Conservation (phyloP, 2,329 filamentous ascomycete genomes). For the Ciborinia camelliae region DNA sequence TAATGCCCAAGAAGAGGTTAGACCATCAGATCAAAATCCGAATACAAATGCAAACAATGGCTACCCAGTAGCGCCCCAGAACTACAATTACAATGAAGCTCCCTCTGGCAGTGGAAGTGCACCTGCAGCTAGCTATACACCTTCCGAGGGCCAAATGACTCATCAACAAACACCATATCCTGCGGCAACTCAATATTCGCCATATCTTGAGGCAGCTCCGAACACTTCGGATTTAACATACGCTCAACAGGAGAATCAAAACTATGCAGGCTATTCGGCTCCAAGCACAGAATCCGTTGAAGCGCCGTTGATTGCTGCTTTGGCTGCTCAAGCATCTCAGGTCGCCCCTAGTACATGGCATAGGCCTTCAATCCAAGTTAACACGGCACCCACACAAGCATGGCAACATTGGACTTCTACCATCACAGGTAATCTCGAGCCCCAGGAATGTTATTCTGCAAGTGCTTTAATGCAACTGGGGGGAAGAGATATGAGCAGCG, state of each 20-base stretch:
- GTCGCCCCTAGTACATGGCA: slow-evolving; percentile 37
- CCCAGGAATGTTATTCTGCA: slow-evolving; percentile 36
- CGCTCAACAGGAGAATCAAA: slow-evolving; percentile 27
- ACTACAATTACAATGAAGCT: slow-evolving; percentile 22
- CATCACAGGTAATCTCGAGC: slow-evolving; percentile 34
- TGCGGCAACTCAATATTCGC: slow-evolving; percentile 34
- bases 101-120: slow-evolving; percentile 19
- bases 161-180: slow-evolving; percentile 36
- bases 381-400: slow-evolving; percentile 29
- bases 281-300: slow-evolving; percentile 25
- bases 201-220: slow-evolving; percentile 29
- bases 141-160: slow-evolving; percentile 26
- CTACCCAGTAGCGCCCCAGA: slow-evolving; percentile 14
- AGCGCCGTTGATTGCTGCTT: slow-evolving; percentile 31
- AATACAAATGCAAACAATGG: slow-evolving; percentile 6
- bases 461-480: slow-evolving; percentile 37
- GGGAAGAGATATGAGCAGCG: slow-evolving; percentile 26
- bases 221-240: slow-evolving; percentile 26
- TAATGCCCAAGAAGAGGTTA: slow-evolving; percentile 11
- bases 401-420: slow-evolving; percentile 37
- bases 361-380: slow-evolving; percentile 20
- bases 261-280: neutral
- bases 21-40: slow-evolving; percentile 18
- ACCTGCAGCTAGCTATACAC: slow-evolving; percentile 23
- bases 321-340: slow-evolving; percentile 32